Evolutionary conservation across 371 early-diverging fungal species (phyloP).

Genomic region (Entomophthora muscae): DNA sequence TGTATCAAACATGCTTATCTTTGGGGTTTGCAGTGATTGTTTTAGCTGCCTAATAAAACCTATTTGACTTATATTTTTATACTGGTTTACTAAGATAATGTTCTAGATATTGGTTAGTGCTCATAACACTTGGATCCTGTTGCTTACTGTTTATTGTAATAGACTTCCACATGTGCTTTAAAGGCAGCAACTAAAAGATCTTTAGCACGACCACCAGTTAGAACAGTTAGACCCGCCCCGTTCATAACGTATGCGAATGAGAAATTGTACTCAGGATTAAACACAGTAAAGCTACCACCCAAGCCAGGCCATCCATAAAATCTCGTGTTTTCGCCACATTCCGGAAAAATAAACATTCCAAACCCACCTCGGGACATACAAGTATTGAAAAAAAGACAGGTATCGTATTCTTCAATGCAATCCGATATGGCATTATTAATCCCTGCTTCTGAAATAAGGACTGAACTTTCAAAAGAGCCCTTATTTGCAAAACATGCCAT

Average conservation of each 20-base stretch:
- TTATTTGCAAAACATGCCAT: conserved; percentile 1
- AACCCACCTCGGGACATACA: conserved; percentile 15
- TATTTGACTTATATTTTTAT: no score
- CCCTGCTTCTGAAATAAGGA: background rate
- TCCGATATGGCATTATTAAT: background rate
- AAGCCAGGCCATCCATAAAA: conserved; percentile 34
- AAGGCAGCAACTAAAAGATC: background rate
- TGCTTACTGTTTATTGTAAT: no score
- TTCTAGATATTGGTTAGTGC: no score
- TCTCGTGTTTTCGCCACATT: conserved; percentile 14
- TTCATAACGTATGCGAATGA: conserved; percentile 34
- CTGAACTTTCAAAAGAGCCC: background rate
- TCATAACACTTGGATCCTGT: no score
- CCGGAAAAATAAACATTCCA: conserved; percentile 15
- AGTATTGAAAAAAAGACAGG: conserved; percentile 7
- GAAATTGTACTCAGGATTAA: conserved; percentile 29
- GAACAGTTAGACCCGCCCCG: background rate
- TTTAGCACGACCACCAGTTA: background rate
- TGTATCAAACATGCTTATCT: no score
- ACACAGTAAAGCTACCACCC: conserved; percentile 32
- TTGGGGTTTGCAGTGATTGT: no score
- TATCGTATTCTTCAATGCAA: background rate
- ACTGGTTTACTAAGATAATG: no score
- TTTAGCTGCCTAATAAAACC: no score
- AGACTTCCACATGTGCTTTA: background rate